Percentiles rank a stretch among this genome's conserved stretches.
phyloP scores from a whole-genome alignment of 2,329 filamentous ascomycete genomes.

The Fonsecaea multimorphosa region DNA sequence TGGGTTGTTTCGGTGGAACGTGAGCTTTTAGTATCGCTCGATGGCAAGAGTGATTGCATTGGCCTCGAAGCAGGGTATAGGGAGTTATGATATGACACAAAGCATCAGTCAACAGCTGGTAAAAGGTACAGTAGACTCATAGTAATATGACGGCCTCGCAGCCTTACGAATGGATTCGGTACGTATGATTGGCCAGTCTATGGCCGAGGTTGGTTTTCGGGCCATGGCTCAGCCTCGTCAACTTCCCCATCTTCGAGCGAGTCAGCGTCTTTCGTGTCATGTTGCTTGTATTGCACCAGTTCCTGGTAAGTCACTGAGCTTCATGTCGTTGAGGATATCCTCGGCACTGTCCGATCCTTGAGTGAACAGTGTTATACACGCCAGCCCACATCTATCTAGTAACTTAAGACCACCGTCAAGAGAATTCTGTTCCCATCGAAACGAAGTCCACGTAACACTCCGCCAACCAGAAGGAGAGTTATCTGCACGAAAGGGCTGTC shows the following conservation, averaged over 20 bases:
- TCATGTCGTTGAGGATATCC: neutral
- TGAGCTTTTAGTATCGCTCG: neutral
- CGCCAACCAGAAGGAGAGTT: neutral
- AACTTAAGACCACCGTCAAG: neutral
- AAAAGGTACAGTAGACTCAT: neutral
- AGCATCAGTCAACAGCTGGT: neutral
- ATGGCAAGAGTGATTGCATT: neutral
- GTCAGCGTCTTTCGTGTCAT: conserved; percentile 8
- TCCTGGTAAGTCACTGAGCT: neutral
- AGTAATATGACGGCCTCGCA: neutral
- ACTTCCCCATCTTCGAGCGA: conserved; percentile 7
- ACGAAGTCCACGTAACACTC: neutral
- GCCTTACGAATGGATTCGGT: neutral
- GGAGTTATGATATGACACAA: neutral
- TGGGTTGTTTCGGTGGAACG: neutral
- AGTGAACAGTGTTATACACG: neutral
- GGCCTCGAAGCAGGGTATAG: neutral
- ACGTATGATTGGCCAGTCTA: neutral
- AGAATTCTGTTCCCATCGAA: neutral
- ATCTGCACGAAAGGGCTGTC: no score
- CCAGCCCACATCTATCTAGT: neutral
- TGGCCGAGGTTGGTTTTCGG: conserved; percentile 17
- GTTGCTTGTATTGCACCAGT: neutral
- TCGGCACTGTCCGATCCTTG: neutral
- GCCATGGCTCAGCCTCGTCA: conserved; percentile 15